Base-by-base conservation (phyloP, 306 rosid species). In the Bauhinia variegata region DNA sequence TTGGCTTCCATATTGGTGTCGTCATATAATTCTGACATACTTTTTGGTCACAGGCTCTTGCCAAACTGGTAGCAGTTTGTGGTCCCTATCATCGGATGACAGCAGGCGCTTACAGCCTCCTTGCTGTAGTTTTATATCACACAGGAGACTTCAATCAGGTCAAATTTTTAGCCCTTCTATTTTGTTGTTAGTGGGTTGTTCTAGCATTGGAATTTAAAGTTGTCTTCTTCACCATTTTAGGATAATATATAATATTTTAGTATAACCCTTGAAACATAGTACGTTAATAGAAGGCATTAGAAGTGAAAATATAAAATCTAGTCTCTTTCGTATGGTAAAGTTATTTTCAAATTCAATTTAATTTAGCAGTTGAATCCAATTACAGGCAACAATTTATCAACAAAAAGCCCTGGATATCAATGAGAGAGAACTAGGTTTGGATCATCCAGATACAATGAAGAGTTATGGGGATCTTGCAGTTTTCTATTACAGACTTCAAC, bases 101-200 rank as follows among this genome's bases (percentile, higher is more conserved):
- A 8, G 97, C 99, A 1, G 96, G 99, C 63, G 99, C 99, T 65
- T 93, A 93, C 85, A 93, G 97, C 78, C 97, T 93, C 47, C 99
- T 93, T 70, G 99, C 99, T 57, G 99, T 93, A 65, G 99, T 93
- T 83, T 70, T 93, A 56, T 93, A 93, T 82, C 99, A 93, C 71
- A 93, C 99, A 12, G 99, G 99, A 46, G 97, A 93, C 82, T 93
- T 93, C 67, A 93, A 93, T 85, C 99, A 93, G 99, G 99, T 90
- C 47, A 52, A 31, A 15, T 44, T 56, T 1, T 70, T 58, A n/a
- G 67, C 58, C 51, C 63, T 65, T 43, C 50, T 79, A 57, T 71
- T 75, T 79, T 69, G 54, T 41, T 73, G 54, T 75, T 70, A 50
- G 80, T 44, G 18, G 75, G 72, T 67, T 49, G 37, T 69, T 47